phyloP scores from a whole-genome alignment of 1,284 basidiomycete genomes.

The Cryptococcus amylolentus region DNA sequence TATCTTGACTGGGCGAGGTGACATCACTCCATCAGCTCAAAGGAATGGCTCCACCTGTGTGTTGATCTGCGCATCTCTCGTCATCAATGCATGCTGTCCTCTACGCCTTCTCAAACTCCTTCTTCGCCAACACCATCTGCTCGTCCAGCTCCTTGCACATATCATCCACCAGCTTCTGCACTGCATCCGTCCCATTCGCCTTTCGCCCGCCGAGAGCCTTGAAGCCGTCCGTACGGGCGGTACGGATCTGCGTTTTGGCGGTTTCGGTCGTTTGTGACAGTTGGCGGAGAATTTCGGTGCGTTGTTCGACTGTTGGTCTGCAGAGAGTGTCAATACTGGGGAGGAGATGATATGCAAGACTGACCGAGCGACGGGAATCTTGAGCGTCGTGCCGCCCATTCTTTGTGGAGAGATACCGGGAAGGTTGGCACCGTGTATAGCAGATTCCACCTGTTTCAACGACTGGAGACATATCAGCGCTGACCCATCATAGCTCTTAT shows the following conservation, averaged over 20 bases:
- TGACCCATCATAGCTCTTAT: neutral
- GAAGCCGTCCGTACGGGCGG: conserved; percentile 42
- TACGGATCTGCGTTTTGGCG: conserved; percentile 45
- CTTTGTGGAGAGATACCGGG: conserved; percentile 45
- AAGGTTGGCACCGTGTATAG: conserved; percentile 46
- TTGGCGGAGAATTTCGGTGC: conserved; percentile 34
- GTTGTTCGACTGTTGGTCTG: conserved; percentile 42
- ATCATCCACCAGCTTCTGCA: conserved; percentile 43
- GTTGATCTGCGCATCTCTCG: neutral
- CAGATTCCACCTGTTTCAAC: conserved; percentile 44
- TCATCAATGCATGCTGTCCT: neutral
- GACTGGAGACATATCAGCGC: conserved; percentile 11
- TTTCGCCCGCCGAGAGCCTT: conserved; percentile 41
- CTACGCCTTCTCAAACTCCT: conserved; percentile 48
- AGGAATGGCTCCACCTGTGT: neutral
- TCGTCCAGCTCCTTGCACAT: conserved; percentile 38
- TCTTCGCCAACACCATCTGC: conserved; percentile 38
- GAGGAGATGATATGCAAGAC: conserved; percentile 1
- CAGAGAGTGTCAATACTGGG: neutral
- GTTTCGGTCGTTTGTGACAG: conserved; percentile 38
- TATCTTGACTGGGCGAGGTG: neutral
- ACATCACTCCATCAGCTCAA: neutral
- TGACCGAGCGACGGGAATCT: conserved; percentile 42
- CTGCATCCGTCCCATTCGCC: conserved; percentile 35
- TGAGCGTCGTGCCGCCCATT: conserved; percentile 32